Percentiles rank a stretch among this genome's conserved stretches.
Evolutionary conservation across 2,329 filamentous ascomycete species (phyloP).

Genomic region (Truncatella angustata): DNA sequence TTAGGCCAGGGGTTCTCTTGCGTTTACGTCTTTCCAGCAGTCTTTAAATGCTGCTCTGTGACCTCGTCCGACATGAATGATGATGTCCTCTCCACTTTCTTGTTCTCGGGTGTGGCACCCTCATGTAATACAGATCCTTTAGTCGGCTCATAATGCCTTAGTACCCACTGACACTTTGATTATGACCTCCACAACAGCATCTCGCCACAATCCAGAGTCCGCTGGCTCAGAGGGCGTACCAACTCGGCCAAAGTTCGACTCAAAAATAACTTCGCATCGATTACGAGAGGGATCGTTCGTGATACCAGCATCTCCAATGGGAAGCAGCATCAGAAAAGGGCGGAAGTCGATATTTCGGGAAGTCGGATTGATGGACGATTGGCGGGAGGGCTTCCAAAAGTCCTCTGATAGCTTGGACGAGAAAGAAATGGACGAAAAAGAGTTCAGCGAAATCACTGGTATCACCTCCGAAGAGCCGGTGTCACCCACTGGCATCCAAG

Average conservation of each 20-base stretch:
- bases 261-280: slow-evolving; percentile 48
- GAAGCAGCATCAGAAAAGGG: slow-evolving; percentile 46
- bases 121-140: neutral
- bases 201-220: slow-evolving; percentile 17
- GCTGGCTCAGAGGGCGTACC: slow-evolving; percentile 8
- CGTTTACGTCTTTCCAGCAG: neutral
- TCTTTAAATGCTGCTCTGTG: slow-evolving; percentile 9
- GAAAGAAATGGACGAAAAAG: slow-evolving; percentile 21
- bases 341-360: slow-evolving; percentile 53
- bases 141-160: slow-evolving; percentile 5
- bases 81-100: slow-evolving; percentile 8
- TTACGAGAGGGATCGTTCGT: slow-evolving; percentile 43
- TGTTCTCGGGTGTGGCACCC: slow-evolving; percentile 6
- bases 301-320: neutral
- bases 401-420: slow-evolving; percentile 19
- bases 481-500: slow-evolving; percentile 25
- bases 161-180: neutral
- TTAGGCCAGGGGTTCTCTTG: neutral
- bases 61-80: slow-evolving; percentile 5
- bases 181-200: slow-evolving; percentile 21
- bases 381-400: neutral
- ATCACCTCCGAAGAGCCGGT: slow-evolving; percentile 20
- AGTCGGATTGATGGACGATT: slow-evolving; percentile 39
- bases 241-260: slow-evolving; percentile 48
- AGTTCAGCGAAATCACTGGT: slow-evolving; percentile 28